Base-by-base conservation (phyloP, 2,329 filamentous ascomycete species). In the Acarospora socialis region DNA sequence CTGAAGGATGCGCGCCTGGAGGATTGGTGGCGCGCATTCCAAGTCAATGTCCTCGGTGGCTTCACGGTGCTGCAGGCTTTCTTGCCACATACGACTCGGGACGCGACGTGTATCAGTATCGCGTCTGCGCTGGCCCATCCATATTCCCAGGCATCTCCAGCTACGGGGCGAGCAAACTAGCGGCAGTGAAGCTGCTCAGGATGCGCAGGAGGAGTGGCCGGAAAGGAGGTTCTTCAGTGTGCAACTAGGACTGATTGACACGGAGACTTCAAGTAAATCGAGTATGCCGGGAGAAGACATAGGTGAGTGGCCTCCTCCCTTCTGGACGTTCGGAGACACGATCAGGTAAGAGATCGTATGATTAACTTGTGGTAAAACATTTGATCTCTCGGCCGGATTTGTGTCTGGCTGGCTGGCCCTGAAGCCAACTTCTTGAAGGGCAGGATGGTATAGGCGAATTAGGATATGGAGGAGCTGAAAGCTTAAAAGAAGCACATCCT, bases 51-150 rank as follows among this genome's bases (percentile, higher is more conserved):
- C 16, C 42, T 46, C 10, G 54, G 50, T 13, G 41, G 50, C 2
- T 46, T 56, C 19, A 39, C 44, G 18, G 43, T 55, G 15, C 43
- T 53, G 5, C 48, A 53, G 28, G 43, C 51, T 2, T 59, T 61
- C 35, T 37, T 59, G 21, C 46, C 42, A 9, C 33, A 53, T 29
- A 48, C 54, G 1, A 34, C 48, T 6, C 33, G 43, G 1, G 38
- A 51, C 16, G 50, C 54, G 4, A 48, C 52, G 14, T 46, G 45
- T 18, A 49, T 62, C 31, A 50, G 56, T 23, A 46, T 59, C 32
- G 50, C 45, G 32, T 55, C 54, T 0, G 46, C 41, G 9, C 48
- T 41, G 9, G 50, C 54, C 4, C 53, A 59, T 39, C n/a, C 56
- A 9, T 48, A 47, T 33, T 45, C 51, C 21, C 40, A 21, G 34